Conservation (phyloP, 331 rosid genomes). For the Dryas integrifolia region DNA sequence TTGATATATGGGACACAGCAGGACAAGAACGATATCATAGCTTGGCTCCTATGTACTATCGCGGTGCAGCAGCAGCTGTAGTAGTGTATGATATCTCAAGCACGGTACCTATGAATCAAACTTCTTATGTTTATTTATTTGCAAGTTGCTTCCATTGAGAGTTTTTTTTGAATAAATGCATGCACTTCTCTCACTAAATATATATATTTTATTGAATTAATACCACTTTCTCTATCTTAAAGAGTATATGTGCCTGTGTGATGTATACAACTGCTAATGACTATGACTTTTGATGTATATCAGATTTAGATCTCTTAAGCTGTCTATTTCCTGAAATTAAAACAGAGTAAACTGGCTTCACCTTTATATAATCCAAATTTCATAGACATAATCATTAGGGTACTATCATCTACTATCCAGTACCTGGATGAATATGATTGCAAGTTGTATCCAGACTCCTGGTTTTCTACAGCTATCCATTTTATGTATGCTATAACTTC, state of each 20-base stretch:
- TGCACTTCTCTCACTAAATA: no score
- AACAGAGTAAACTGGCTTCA: background rate
- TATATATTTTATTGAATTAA: no score
- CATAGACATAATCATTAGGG: no score
- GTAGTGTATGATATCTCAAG: slow-evolving; percentile 76
- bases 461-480: no score
- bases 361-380: background rate
- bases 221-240: no score
- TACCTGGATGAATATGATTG: no score
- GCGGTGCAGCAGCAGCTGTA: slow-evolving; percentile 77
- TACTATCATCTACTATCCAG: no score
- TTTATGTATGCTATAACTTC: background rate
- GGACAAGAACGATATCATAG: slow-evolving; percentile 73
- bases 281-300: background rate
- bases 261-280: background rate
- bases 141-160: background rate
- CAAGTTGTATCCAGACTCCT: no score
- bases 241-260: background rate
- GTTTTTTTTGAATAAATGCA: no score
- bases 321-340: background rate
- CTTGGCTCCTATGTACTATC: slow-evolving; percentile 73
- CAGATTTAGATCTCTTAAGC: background rate
- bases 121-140: background rate
- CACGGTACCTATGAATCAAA: slow-evolving; percentile 37
- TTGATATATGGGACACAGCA: slow-evolving; percentile 75